Base-by-base conservation (phyloP, 2,329 filamentous ascomycete genomes). In the Esteya vermicola region DNA sequence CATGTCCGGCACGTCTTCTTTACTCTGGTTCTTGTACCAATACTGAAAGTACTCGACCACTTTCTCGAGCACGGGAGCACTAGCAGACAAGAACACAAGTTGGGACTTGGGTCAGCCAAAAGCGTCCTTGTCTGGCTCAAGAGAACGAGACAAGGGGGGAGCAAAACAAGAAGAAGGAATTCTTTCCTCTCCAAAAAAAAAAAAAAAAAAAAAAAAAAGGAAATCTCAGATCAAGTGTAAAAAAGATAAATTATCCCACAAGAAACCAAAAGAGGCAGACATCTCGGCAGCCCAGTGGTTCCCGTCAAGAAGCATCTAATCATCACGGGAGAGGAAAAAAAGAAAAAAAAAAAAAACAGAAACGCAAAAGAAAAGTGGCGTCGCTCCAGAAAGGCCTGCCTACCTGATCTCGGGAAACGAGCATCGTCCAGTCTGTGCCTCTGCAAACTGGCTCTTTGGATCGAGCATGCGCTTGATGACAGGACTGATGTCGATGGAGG, bases 31-130 rank as follows among this genome's bases (percentile, higher is more conserved):
- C 52, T 78, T 79, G 59, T 85, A 78, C 64, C 81, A 82, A 63
- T 86, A 88, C 55, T 85, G 82, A 46, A 86, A 78, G 60, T 88
- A 89, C 59, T 88, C 81, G 57, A 78, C 81, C 25, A 88, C 77
- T 55, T 85, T 85, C 56, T 88, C 82, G 3, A 89, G 72, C 6
- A 86, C 72, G 39, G 79, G 64, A 47, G 75, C 79, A 58, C 81
- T 86, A 40, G 19, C 12, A 13, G 40, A 9, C 19, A 14, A 21
- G 27, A 35, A 25, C 9, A 21, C 23, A 27, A 40, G 19, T n/a
- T n/a, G n/a, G n/a, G n/a, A n/a, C n/a, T n/a, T n/a, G n/a, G n/a
- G n/a, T n/a, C n/a, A n/a, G n/a, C n/a, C n/a, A n/a, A n/a, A n/a
- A n/a, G n/a, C n/a, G n/a, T n/a, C n/a, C n/a, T 9, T 26, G n/a